Conservation (phyloP, 306 rosid genomes). For the Luffa aegyptiaca region DNA sequence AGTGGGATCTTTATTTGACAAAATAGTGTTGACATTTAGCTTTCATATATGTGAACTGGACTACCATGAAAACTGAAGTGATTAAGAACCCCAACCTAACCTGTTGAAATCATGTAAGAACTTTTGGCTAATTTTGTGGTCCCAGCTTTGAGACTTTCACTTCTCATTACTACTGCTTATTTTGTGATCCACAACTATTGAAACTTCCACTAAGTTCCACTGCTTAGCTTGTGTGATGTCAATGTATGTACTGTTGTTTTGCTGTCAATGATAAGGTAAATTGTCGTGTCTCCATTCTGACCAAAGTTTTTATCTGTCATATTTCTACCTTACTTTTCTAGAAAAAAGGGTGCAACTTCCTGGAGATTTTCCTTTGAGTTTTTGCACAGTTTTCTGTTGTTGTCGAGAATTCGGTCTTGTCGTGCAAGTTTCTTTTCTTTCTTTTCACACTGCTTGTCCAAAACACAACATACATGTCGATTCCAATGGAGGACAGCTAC, state of each 20-base stretch:
- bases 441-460: background rate
- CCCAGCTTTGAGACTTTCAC: slow-evolving; percentile 1
- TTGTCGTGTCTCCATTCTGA: background rate
- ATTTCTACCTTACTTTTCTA: background rate
- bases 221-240: slow-evolving; percentile 2
- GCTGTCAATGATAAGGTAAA: background rate
- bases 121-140: background rate
- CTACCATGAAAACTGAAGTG: background rate
- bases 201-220: background rate
- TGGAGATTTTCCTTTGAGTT: background rate
- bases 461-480: background rate
- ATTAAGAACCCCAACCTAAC: slow-evolving; percentile 4
- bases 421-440: background rate
- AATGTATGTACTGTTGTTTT: background rate
- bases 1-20: background rate
- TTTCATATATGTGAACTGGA: background rate
- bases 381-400: background rate
- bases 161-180: background rate
- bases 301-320: background rate
- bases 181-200: background rate
- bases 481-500: background rate
- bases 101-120: background rate
- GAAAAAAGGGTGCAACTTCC: background rate
- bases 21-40: background rate
- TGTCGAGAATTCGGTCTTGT: background rate